Base-by-base conservation (phyloP, 192 early-diverging fungal species). In the Diversispora eburnea region DNA sequence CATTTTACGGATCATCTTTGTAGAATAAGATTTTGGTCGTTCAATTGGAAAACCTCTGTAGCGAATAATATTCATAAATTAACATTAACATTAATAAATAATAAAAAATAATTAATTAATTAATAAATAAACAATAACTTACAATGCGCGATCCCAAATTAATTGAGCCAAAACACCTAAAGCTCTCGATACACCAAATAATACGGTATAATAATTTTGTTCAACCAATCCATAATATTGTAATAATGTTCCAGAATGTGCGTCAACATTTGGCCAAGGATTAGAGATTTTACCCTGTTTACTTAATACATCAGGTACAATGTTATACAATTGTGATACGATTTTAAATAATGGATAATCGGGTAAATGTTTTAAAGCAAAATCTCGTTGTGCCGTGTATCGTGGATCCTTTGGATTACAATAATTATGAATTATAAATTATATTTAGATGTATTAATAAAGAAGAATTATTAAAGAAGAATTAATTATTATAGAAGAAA, bases 281-380 rank as follows among this genome's bases (percentile, higher is more conserved):
- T 99, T 99, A 92, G 97, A 98, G 89, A 95, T 98, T 91, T 98
- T 99, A 76, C 97, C 97, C 85, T 99, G 97, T 87, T 99, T 94
- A 70, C 91, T 94, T 52, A 99, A 86, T 61, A 98, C 93, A 67
- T 90, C 92, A 12, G 97, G 97, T 19, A 92, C 94, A 66, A 99
- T 93, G 87, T 95, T 96, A 92, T 98, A 99, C 73, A 99, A 79
- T 76, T 96, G 88, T 83, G 91, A 91, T 78, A 97, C 95, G 52
- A 97, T 87, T 87, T 96, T 93, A 91, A 99, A 98, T 79, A 97
- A 86, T 74, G 92, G 92, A 84, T 99, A 94, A 78, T 91, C 87
- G 61, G 97, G 97, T 79, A 99, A 88, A 87, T 97, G 92, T 90
- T 97, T 97, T 79, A 94, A 87, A 66, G 96, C 95, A 81, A 99